Conservation (phyloP, 2,329 filamentous ascomycete genomes). For the Hypoxylon sp. region DNA sequence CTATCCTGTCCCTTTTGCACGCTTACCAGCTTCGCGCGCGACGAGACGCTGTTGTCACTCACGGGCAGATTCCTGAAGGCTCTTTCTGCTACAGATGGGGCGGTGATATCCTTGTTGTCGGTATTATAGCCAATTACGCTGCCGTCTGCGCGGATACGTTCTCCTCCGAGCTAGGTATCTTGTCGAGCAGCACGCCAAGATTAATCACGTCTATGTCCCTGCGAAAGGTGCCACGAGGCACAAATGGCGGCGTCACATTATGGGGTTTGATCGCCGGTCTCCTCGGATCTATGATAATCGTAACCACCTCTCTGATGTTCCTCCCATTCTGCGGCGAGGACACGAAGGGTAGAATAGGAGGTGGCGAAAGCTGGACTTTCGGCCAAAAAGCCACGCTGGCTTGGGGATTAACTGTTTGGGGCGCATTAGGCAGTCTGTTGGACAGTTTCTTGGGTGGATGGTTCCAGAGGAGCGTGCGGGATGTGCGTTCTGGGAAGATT, state of each 20-base stretch:
- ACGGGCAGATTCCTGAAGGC: slow-evolving; percentile 48
- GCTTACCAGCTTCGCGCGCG: slow-evolving; percentile 69
- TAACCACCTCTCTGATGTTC: slow-evolving; percentile 73
- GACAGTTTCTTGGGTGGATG: slow-evolving; percentile 90
- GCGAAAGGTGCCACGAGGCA: slow-evolving; percentile 86
- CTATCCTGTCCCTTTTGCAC: slow-evolving; percentile 71
- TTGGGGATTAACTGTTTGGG: slow-evolving; percentile 76
- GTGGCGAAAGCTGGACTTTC: slow-evolving; percentile 63
- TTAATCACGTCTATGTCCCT: slow-evolving; percentile 85
- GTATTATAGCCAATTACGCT: slow-evolving; percentile 86
- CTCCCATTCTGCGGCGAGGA: slow-evolving; percentile 73
- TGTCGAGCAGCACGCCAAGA: slow-evolving; percentile 79
- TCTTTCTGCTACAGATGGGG: slow-evolving; percentile 70
- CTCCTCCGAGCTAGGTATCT: slow-evolving; percentile 92
- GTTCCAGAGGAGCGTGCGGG: slow-evolving; percentile 87
- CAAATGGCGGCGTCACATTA: slow-evolving; percentile 90
- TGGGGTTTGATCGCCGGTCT: slow-evolving; percentile 80
- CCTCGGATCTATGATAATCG: slow-evolving; percentile 78
- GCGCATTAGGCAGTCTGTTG: slow-evolving; percentile 81
- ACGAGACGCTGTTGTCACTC: slow-evolving; percentile 55
- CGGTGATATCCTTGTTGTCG: slow-evolving; percentile 72
- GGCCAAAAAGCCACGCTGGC: slow-evolving; percentile 62
- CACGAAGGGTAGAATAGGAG: slow-evolving; percentile 55
- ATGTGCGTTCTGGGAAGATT: slow-evolving; percentile 85
- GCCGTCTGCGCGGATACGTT: slow-evolving; percentile 94